Evolutionary conservation across 768 basidiomycete species (phyloP).

Genomic region (Mycena vulgaris): DNA sequence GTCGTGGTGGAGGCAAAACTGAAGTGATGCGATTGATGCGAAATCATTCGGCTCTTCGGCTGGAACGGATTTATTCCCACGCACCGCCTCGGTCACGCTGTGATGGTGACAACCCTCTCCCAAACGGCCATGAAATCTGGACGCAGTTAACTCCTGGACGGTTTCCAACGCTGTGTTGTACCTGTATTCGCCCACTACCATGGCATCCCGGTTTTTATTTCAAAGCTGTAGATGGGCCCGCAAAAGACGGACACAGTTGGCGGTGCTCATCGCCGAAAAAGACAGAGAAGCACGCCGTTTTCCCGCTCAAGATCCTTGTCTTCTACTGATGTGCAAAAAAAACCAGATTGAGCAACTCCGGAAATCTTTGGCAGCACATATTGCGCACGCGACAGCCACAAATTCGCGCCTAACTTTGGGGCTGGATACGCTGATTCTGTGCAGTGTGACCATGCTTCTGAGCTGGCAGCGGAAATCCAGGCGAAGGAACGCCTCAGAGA

Average conservation of each 20-base stretch:
- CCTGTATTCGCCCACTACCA: no score
- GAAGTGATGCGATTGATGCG: no score
- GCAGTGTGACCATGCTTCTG: slow-evolving; percentile 55
- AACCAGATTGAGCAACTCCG: no score
- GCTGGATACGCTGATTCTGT: slow-evolving; percentile 65
- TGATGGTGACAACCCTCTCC: no score
- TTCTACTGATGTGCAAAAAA: not conserved
- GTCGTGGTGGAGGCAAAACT: no score
- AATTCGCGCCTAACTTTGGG: slow-evolving; percentile 65
- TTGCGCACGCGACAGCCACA: slow-evolving; percentile 28
- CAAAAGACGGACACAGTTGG: slow-evolving; percentile 8
- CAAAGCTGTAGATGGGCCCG: not conserved
- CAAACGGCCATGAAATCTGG: no score
- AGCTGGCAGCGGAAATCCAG: slow-evolving; percentile 55
- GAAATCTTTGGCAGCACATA: not conserved
- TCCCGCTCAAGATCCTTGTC: not conserved
- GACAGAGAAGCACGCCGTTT: slow-evolving; percentile 10
- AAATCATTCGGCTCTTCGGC: no score
- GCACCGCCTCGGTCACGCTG: no score
- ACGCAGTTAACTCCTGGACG: no score
- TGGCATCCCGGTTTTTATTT: no score
- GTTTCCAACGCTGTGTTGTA: no score
- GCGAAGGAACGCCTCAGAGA: slow-evolving; percentile 53
- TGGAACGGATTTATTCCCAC: no score
- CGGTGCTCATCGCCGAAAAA: slow-evolving; percentile 7